phyloP scores from a whole-genome alignment of 2,329 filamentous ascomycete genomes.

The Dactylella cylindrospora region DNA sequence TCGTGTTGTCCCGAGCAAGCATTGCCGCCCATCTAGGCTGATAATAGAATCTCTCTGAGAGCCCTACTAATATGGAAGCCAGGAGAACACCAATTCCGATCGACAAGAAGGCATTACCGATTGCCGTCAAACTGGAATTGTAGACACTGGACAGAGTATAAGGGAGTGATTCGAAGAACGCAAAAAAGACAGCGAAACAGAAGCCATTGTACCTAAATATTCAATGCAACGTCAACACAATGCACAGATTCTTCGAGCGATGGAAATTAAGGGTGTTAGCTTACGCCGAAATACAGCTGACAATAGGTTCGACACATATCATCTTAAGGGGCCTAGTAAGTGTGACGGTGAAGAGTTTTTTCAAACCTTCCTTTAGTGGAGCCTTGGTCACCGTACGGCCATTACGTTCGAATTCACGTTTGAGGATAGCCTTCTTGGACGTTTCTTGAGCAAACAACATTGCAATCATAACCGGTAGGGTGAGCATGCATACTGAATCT shows the following conservation, averaged over 20 bases:
- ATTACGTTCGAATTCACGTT: conserved; percentile 48
- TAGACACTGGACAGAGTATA: conserved; percentile 45
- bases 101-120: conserved; percentile 46
- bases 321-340: conserved; percentile 72
- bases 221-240: not conserved
- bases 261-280: not conserved
- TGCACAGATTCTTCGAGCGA: too few relatives aligned
- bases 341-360: conserved; percentile 65
- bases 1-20: not conserved
- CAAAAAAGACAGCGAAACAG: conserved; percentile 68
- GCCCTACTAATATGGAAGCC: conserved; percentile 41
- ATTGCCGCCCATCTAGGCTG: conserved; percentile 15
- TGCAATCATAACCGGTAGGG: conserved; percentile 6
- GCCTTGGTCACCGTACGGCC: conserved; percentile 17
- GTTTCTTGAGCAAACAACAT: conserved; percentile 57
- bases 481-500: conserved; percentile 43
- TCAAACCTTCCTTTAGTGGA: conserved; percentile 55
- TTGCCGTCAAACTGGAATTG: conserved; percentile 35
- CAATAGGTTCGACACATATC: conserved; percentile 71
- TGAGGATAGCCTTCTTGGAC: conserved; percentile 62
- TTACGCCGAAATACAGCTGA: conserved; percentile 59
- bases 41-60: conserved; percentile 24
- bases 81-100: conserved; percentile 46
- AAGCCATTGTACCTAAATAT: conserved; percentile 65
- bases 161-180: conserved; percentile 61